These are phyloP conservation scores for Aegilops bicornis DNA, from an alignment of 176 grass and related monocot genomes.

Conservation along the genomic window DNA sequence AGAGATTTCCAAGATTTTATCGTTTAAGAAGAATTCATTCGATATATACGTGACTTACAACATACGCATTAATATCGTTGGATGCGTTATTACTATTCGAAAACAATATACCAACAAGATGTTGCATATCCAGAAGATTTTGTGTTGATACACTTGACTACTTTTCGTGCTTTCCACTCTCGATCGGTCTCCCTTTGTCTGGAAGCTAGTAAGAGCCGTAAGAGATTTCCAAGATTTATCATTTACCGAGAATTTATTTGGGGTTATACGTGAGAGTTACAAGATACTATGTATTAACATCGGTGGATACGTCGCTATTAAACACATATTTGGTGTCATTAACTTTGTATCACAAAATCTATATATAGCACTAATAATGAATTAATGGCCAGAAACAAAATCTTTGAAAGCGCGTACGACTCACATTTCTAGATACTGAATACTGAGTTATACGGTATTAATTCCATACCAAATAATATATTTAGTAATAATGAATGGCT, in stretches of 20 bases:
- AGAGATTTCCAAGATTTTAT: neutral
- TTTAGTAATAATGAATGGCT: neutral
- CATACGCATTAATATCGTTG: no score
- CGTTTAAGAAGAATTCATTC: neutral
- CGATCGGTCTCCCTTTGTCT: neutral
- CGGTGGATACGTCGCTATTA: no score
- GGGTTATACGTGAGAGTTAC: no score
- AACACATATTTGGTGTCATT: neutral
- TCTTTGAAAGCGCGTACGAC: neutral
- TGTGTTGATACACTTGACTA: neutral
- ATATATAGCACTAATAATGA: neutral
- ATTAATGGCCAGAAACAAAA: neutral
- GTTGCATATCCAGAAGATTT: neutral
- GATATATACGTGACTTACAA: no score
- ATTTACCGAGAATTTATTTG: neutral
- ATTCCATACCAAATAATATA: no score
- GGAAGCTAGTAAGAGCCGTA: neutral
- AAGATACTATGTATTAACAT: no score
- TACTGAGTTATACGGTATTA: neutral
- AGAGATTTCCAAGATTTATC: neutral
- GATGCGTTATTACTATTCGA: no score
- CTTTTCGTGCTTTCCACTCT: neutral
- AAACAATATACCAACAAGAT: no score
- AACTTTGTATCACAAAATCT: neutral
- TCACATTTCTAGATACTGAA: neutral